These are phyloP conservation scores for Geotrichum siamense DNA, from an alignment of 1,139 yeast genomes.

Conservation along the genomic window DNA sequence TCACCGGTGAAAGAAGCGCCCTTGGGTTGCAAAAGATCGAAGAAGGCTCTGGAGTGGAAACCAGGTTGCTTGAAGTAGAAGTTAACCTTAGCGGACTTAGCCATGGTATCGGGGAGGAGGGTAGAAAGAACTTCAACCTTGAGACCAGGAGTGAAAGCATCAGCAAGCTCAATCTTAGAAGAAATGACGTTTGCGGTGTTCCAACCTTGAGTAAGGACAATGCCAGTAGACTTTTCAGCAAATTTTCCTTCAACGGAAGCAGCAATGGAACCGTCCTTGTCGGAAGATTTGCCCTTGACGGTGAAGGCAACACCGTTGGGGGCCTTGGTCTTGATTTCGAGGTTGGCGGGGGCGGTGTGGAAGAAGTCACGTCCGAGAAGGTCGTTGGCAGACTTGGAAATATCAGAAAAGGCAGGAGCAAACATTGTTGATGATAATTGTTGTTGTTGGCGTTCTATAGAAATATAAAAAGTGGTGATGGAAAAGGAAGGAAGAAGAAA, in stretches of 20 bases:
- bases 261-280: conserved; percentile 71
- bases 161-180: conserved; percentile 89
- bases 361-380: conserved; percentile 86
- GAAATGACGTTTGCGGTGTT: conserved; percentile 85
- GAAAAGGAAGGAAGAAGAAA: no score
- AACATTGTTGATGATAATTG: no score
- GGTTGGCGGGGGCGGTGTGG: conserved; percentile 80
- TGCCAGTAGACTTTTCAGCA: conserved; percentile 88
- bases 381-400: conserved; percentile 85
- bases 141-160: conserved; percentile 90
- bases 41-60: conserved; percentile 89
- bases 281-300: conserved; percentile 84
- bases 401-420: conserved; percentile 51
- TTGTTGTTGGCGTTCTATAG: no score
- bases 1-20: conserved; percentile 96
- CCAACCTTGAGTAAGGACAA: conserved; percentile 96
- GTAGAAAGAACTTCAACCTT: conserved; percentile 89
- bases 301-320: conserved; percentile 96
- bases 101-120: conserved; percentile 72
- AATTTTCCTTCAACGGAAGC: conserved; percentile 90
- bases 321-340: conserved; percentile 87
- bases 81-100: conserved; percentile 87
- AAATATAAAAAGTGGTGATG: no score
- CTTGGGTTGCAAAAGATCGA: conserved; percentile 68
- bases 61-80: conserved; percentile 89